Evolutionary conservation across 2,329 filamentous ascomycete genomes (phyloP), one percentile per base, ranked within the genome.

Genomic region (Fusarium camptoceras): DNA sequence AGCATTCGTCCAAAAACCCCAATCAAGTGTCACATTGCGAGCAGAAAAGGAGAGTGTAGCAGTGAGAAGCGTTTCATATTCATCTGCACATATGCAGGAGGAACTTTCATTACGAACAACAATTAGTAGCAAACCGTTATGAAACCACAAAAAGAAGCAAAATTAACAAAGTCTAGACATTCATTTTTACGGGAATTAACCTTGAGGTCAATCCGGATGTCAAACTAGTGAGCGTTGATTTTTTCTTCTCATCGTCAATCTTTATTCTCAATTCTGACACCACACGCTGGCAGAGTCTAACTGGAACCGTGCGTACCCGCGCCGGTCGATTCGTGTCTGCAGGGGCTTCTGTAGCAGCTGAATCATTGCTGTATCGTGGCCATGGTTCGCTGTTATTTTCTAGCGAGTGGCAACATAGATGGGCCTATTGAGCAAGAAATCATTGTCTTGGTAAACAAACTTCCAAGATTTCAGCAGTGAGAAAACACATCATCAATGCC

Each of bases 351-450:
- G 50, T 49, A 44, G 16, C 44, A 48, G 16, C 43, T 44, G 59
- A 43, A 41, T 11, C 22, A 24, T 37, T 53, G 22, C 25, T 53
- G 24, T 24, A 34, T 41, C 39, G n/a, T 53, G 48, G 41, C 31
- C 44, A 20, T 53, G 48, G 44, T 34, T 62, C 28, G 47, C 27
- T 46, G 53, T 60, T 50, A 34, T 37, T 42, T 22, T 37, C 9
- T 22, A 50, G 46, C 53, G 30, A 56, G 66, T 71, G 67, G 67
- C 66, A 64, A 70, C n/a, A 49, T 53, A 34, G 53, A 63, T 53
- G 57, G 66, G 44, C 22, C 28, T 25, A 20, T 22, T 18, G n/a
- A 56, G 31, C 22, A 43, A 37, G 43, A 44, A 43, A 59, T 49
- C 31, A 22, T 30, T 44, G 18, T 60, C 27, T 46, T 31, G 27